Percentiles rank a stretch among this genome's conserved stretches.
Evolutionary conservation across 2,329 filamentous ascomycete genomes (phyloP).

Genomic region (Endocalyx cinctus): DNA sequence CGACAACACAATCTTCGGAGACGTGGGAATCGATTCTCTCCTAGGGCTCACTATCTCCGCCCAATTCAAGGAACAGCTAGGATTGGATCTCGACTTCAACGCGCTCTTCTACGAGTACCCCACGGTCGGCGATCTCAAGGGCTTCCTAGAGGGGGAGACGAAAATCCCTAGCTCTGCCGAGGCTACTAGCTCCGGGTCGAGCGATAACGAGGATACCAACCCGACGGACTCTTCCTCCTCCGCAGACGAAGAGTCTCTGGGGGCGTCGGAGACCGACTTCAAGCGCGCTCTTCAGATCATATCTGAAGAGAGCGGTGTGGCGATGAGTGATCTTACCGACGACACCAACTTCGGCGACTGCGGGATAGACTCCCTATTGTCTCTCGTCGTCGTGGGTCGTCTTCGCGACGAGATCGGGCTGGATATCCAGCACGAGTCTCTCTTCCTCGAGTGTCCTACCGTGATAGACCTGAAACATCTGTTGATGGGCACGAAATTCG

Average conservation of each 20-base stretch:
- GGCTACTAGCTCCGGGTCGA: neutral
- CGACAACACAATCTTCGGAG: conserved; percentile 23
- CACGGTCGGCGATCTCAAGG: conserved; percentile 17
- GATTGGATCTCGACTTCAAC: conserved; percentile 21
- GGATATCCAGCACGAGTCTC: conserved; percentile 8
- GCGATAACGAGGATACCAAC: neutral
- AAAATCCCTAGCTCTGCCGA: neutral
- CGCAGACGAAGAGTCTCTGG: conserved; percentile 1
- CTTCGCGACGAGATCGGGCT: conserved; percentile 11
- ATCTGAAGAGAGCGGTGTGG: conserved; percentile 14
- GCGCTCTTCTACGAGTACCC: conserved; percentile 23
- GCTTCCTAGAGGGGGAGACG: conserved; percentile 5
- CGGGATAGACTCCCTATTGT: conserved; percentile 12
- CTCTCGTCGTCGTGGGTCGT: conserved; percentile 11
- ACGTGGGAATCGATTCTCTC: conserved; percentile 31
- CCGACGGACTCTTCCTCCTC: neutral
- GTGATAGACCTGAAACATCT: conserved; percentile 6
- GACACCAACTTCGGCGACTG: conserved; percentile 14
- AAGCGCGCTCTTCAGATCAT: conserved; percentile 7
- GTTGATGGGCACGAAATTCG: neutral
- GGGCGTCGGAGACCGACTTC: conserved; percentile 2
- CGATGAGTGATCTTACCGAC: conserved; percentile 14
- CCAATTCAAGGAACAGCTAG: conserved; percentile 28
- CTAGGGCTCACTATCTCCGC: conserved; percentile 26
- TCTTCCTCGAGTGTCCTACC: conserved; percentile 9